These are phyloP conservation scores for Neurospora sp. DNA, from an alignment of 495 filamentous ascomycete species.

Conservation along the genomic window DNA sequence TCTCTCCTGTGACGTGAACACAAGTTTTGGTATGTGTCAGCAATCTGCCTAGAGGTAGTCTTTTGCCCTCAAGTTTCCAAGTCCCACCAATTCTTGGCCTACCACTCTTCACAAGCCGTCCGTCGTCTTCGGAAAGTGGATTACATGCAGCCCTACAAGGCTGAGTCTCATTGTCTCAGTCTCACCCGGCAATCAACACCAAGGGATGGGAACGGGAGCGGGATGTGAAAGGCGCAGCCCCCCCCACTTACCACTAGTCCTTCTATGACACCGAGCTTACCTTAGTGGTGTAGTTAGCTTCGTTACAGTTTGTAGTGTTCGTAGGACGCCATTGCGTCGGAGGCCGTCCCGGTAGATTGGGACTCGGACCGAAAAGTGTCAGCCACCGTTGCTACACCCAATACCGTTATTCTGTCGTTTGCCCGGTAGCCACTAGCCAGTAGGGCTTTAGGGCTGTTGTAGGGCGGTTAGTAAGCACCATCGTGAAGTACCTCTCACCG, in stretches of 20 bases:
- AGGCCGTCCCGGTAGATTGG: neutral
- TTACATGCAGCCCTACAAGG: neutral
- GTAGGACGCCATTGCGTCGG: neutral
- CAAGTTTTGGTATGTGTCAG: no score
- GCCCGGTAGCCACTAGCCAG: neutral
- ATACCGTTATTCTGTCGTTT: neutral
- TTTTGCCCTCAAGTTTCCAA: no score
- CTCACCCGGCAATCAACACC: neutral
- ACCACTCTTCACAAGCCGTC: no score
- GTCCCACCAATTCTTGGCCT: no score
- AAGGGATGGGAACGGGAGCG: neutral
- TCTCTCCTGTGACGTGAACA: no score
- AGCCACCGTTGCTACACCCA: no score
- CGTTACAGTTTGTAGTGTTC: no score
- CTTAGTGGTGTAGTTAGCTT: no score
- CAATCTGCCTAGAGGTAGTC: no score
- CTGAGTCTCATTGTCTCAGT: neutral
- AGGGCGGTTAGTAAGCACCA: no score
- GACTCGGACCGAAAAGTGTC: neutral
- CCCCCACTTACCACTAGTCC: neutral
- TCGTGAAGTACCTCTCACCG: no score
- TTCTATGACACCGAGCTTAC: neutral
- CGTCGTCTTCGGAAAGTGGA: no score
- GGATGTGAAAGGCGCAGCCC: neutral
- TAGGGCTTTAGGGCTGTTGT: neutral